A percentile compares a stretch with the other conserved stretches of the same genome.
Evolutionary conservation across 1,284 basidiomycete species (phyloP).

Genomic region (Trichosporon coremiiforme): DNA sequence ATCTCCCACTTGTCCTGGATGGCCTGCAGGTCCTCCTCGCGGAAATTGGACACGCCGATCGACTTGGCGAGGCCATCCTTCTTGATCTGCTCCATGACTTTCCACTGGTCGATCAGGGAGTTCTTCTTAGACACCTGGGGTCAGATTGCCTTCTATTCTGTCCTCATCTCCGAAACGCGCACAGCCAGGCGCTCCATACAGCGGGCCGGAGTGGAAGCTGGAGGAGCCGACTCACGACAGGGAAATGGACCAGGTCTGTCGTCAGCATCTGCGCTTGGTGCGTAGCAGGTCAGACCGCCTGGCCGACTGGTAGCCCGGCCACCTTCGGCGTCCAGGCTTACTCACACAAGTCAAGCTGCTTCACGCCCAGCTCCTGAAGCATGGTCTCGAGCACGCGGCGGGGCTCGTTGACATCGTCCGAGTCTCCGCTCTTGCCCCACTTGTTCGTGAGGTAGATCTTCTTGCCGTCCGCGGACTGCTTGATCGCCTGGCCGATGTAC

Average conservation of each 20-base stretch:
- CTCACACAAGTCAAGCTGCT: slow-evolving; percentile 64
- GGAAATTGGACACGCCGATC: slow-evolving; percentile 85
- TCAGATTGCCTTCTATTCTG: neutral
- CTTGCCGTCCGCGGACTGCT: slow-evolving; percentile 33
- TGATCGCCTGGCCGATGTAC: slow-evolving; percentile 8
- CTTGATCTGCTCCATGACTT: slow-evolving; percentile 69
- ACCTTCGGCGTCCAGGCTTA: neutral
- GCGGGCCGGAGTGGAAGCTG: slow-evolving; percentile 17
- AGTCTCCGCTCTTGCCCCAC: slow-evolving; percentile 24
- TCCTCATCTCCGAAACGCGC: no score
- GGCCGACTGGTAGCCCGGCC: no score
- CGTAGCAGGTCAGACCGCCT: neutral
- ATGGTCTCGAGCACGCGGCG: slow-evolving; percentile 46
- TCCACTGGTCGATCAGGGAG: slow-evolving; percentile 61
- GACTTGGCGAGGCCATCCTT: slow-evolving; percentile 69
- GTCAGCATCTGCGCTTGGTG: slow-evolving; percentile 15
- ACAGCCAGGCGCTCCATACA: no score
- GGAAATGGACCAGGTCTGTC: slow-evolving; percentile 70
- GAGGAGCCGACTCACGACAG: slow-evolving; percentile 48
- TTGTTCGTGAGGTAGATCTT: slow-evolving; percentile 13
- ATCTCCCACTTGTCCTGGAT: slow-evolving; percentile 64
- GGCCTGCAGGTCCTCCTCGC: slow-evolving; percentile 66
- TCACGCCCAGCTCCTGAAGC: slow-evolving; percentile 59
- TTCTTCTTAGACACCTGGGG: slow-evolving; percentile 19
- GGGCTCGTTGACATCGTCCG: slow-evolving; percentile 37